Base-by-base conservation (phyloP, 2,329 filamentous ascomycete genomes). In the Ophiostoma tasmaniense region DNA sequence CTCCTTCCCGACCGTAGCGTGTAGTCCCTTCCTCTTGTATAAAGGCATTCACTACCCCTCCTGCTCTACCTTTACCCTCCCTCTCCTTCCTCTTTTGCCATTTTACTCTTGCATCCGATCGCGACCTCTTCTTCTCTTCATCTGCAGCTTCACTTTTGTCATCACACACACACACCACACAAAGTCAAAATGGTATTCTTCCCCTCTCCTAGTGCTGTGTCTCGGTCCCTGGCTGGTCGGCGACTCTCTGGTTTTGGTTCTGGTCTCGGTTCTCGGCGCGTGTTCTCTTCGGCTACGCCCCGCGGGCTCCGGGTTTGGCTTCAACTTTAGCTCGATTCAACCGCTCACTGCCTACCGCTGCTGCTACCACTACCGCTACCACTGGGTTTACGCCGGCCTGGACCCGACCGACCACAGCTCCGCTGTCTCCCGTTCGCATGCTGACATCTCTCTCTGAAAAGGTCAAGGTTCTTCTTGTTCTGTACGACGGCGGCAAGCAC, bases 391-490 rank as follows among this genome's bases (percentile, higher is more conserved):
- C 14, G 11, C 55, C 68, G n/a, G 42, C 65, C 59, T 64, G 65
- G 68, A 67, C 25, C 33, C 59, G 66, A 11, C 66, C 61, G 20
- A 30, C 67, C 30, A 42, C 55, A 17, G 25, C 65, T n/a, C 67
- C 22, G 45, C 30, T n/a, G 66, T 65, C 30, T 35, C 33, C 55
- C 50, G n/a, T 37, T 75, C 86, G 87, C 82, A 86, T 80, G 80
- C 82, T 85, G 77, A 84, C 83, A 75, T 79, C 79, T 72, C 72
- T 74, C 75, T 79, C 77, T 78, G 78, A 81, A 81, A 79, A 97
- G 93, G 93, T 93, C 84, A 97, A 97, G 85, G 91, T 97, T 82
- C 89, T 97, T 79, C 85, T 93, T 78, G 91, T 96, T 76, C 87
- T 97, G 75, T 97, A 97, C 85, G 93, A 97, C 82, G 93, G 93